Conservation (phyloP, 1,139 yeast genomes). For the Magnusiomyces suaveolens region DNA sequence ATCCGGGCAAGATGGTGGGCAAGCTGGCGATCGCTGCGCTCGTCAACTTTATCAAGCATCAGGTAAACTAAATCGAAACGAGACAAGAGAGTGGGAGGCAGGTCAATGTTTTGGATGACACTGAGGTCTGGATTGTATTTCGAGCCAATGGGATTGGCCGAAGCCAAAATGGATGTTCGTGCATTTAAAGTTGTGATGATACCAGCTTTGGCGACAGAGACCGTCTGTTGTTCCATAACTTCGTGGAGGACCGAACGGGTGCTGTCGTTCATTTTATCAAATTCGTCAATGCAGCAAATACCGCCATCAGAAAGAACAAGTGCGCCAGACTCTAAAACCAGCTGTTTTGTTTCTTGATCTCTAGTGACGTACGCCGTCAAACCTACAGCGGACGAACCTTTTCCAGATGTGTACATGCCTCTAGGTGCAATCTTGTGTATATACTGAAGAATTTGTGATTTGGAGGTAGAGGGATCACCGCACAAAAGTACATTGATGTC, state of each 20-base stretch:
- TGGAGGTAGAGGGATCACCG: slow-evolving; percentile 97
- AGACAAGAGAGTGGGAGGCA: slow-evolving; percentile 91
- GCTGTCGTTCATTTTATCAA: slow-evolving; percentile 92
- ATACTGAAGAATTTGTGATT: slow-evolving; percentile 85
- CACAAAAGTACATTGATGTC: slow-evolving; percentile 83
- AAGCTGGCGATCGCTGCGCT: slow-evolving; percentile 67
- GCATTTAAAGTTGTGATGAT: slow-evolving; percentile 95
- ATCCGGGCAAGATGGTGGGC: slow-evolving; percentile 86
- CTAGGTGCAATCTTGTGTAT: slow-evolving; percentile 97
- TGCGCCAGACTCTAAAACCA: slow-evolving; percentile 94
- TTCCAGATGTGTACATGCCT: slow-evolving; percentile 96
- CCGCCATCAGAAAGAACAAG: slow-evolving; percentile 96
- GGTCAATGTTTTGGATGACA: slow-evolving; percentile 87
- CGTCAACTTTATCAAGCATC: slow-evolving; percentile 87
- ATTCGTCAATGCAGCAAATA: slow-evolving; percentile 96
- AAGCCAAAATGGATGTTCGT: slow-evolving; percentile 87
- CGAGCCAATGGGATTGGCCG: slow-evolving; percentile 97
- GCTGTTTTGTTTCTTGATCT: slow-evolving; percentile 85
- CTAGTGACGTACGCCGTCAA: slow-evolving; percentile 93
- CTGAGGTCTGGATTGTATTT: slow-evolving; percentile 88
- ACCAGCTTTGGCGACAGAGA: slow-evolving; percentile 96
- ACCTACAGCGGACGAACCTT: slow-evolving; percentile 98
- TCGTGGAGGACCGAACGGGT: slow-evolving; percentile 94
- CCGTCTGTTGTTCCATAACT: slow-evolving; percentile 98
- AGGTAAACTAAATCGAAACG: slow-evolving; percentile 90